phyloP scores from a whole-genome alignment of 2,329 filamentous ascomycete genomes.

The Chaetomiaceae sp. region DNA sequence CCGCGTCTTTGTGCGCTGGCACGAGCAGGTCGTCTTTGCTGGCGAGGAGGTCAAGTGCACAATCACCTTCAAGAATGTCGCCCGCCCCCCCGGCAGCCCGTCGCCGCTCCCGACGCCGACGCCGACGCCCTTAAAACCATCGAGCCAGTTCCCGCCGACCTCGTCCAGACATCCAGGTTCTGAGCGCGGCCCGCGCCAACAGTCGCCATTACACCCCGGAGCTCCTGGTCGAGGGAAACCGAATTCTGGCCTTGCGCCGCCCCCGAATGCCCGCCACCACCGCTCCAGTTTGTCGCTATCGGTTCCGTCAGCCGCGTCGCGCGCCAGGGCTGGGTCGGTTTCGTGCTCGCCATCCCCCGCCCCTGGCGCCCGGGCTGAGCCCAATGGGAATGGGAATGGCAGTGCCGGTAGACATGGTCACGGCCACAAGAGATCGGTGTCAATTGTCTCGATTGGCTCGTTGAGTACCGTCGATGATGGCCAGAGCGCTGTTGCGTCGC shows the following conservation, averaged over 20 bases:
- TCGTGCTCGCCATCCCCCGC: slow-evolving; percentile 34
- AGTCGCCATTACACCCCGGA: slow-evolving; percentile 39
- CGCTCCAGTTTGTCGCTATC: slow-evolving; percentile 63
- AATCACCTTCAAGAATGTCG: slow-evolving; percentile 91
- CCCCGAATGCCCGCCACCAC: slow-evolving; percentile 51
- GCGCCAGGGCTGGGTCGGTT: slow-evolving; percentile 44
- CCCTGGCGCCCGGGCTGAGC: slow-evolving; percentile 13
- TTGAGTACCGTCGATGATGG: slow-evolving; percentile 43
- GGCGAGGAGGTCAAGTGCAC: slow-evolving; percentile 94
- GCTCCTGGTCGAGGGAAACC: slow-evolving; percentile 35
- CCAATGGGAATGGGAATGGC: neutral
- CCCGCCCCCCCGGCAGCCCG: slow-evolving; percentile 33
- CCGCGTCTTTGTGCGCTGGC: slow-evolving; percentile 92
- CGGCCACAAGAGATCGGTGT: slow-evolving; percentile 70
- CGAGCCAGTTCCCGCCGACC: slow-evolving; percentile 22
- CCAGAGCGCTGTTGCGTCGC: slow-evolving; percentile 34
- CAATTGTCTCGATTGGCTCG: slow-evolving; percentile 73
- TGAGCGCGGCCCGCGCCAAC: slow-evolving; percentile 36
- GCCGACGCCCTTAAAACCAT: slow-evolving; percentile 16
- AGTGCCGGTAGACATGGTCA: slow-evolving; percentile 39
- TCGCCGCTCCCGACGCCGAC: slow-evolving; percentile 23
- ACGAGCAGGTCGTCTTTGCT: slow-evolving; percentile 89
- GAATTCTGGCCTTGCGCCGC: slow-evolving; percentile 40
- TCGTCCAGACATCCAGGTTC: slow-evolving; percentile 33
- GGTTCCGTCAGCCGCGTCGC: slow-evolving; percentile 41